Evolutionary conservation across 1,284 basidiomycete genomes (phyloP), one percentile per base, ranked within the genome.

Genomic region (Trichosporon ovoides): DNA sequence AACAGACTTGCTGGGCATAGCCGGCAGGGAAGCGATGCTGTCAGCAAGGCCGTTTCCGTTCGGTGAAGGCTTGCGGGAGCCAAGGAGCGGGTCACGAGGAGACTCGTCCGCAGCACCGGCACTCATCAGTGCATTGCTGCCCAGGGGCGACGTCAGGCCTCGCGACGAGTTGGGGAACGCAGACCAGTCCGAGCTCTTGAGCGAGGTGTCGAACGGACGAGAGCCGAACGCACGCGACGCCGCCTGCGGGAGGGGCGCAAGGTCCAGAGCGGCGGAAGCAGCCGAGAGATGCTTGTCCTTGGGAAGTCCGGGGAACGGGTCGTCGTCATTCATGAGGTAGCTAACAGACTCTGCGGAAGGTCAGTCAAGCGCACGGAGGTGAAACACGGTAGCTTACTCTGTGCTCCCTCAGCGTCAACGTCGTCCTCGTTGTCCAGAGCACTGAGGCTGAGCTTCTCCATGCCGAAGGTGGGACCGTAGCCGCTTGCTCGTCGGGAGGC

Each of bases 211-310:
- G 56, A 83, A 77, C 31, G 79, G 80, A 58, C 86, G 83, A 48
- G 77, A 74, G 19, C 82, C 77, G 62, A 83, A 85, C 50, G 84
- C 83, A 46, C 87, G 84, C 50, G 87, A 84, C 20, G 87, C 86
- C 16, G 87, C 87, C 73, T 91, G 89, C 4, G 90, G 87, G 36
- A 91, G 82, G 38, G 92, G 88, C 9, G 94, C 94, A 38, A 96
- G 83, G 75, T 97, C 94, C 66, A 97, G 80, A 34, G 93, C 93
- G 24, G 90, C 91, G 19, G 92, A 94, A 11, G 90, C 87, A n/a
- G 88, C 85, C 0, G 91, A 90, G 53, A 93, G 82, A 84, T 91
- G 66, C 67, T 68, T 59, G 58, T 73, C 67, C 60, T 80, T 75
- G 38, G 77, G 70, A 43, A 81, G 74, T 37, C 80, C 75, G 24